Percentiles rank a stretch among this genome's conserved stretches.
Conservation (phyloP, 2,329 filamentous ascomycete species). For the Dothideomycetes sp. region DNA sequence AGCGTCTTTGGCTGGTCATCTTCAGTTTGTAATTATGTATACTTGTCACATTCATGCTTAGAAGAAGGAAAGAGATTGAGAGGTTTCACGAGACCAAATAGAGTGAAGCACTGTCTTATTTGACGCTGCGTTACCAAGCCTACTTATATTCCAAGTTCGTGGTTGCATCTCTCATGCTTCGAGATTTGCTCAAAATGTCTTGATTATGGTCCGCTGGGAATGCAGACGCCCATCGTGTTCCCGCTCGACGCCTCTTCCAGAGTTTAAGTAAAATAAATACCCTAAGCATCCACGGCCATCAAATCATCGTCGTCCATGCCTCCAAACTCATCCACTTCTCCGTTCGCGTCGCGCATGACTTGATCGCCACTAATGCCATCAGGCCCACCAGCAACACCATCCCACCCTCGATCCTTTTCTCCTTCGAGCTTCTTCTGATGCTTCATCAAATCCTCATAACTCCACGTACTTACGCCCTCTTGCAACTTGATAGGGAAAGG, state of each 20-base stretch:
- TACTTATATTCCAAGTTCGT: no score
- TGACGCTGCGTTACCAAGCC: no score
- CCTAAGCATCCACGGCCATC: no score
- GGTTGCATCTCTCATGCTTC: no score
- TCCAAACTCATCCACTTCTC: conserved; percentile 18
- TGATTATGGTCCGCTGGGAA: no score
- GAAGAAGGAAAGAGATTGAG: not conserved
- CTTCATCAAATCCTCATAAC: conserved; percentile 60
- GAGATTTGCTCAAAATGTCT: no score
- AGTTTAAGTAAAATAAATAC: no score
- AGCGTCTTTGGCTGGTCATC: no score
- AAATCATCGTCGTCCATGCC: conserved; percentile 25
- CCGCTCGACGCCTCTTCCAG: no score
- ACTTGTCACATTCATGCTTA: not conserved
- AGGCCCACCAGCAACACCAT: conserved; percentile 37
- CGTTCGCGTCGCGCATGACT: conserved; percentile 20
- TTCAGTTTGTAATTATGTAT: not conserved
- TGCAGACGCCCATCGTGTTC: no score
- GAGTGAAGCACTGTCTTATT: no score
- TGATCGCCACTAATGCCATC: conserved; percentile 18
- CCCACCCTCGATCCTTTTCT: conserved; percentile 50
- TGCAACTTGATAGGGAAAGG: conserved; percentile 75
- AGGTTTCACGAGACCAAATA: not conserved
- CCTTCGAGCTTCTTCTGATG: conserved; percentile 68
- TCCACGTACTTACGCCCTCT: conserved; percentile 91